Percentiles rank a stretch among this genome's conserved stretches.
These are phyloP conservation scores for Ceratocystis ficicola DNA, from an alignment of 2,329 filamentous ascomycete species.

Conservation along the genomic window DNA sequence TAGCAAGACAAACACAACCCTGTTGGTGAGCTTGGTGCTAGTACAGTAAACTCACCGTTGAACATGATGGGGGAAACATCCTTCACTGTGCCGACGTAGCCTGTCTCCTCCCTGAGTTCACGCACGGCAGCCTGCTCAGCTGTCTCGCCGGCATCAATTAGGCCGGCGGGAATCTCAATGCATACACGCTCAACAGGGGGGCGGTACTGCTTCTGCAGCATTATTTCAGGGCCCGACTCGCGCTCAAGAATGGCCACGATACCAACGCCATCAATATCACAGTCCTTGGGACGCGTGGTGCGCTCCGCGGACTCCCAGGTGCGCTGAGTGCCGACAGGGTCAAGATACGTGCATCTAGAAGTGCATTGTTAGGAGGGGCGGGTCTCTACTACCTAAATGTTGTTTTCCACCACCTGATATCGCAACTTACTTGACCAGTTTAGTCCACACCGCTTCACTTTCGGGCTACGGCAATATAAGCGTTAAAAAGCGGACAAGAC, in stretches of 20 bases:
- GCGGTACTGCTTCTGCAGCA: constrained; percentile 56
- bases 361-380: constrained; percentile 1
- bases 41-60: constrained; percentile 34
- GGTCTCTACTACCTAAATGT: too few species aligned
- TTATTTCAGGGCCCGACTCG: constrained; percentile 40
- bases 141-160: constrained; percentile 51
- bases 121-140: constrained; percentile 49
- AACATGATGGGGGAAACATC: constrained; percentile 55
- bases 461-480: constrained; percentile 31
- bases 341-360: constrained; percentile 48
- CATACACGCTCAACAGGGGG: constrained; percentile 47
- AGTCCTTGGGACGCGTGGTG: constrained; percentile 49
- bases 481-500: not conserved
- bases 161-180: constrained; percentile 53
- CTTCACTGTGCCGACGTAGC: constrained; percentile 45
- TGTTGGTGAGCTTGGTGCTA: not conserved
- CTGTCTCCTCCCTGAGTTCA: constrained; percentile 55
- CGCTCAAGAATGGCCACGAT: constrained; percentile 57
- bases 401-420: too few species aligned
- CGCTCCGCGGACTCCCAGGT: constrained; percentile 64
- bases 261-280: constrained; percentile 59
- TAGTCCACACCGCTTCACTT: constrained; percentile 47
- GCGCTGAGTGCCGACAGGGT: constrained; percentile 45
- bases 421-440: constrained; percentile 41
- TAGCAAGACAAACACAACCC: not conserved